phyloP scores from a whole-genome alignment of 2,329 filamentous ascomycete species.

The Diplodia intermedia region DNA sequence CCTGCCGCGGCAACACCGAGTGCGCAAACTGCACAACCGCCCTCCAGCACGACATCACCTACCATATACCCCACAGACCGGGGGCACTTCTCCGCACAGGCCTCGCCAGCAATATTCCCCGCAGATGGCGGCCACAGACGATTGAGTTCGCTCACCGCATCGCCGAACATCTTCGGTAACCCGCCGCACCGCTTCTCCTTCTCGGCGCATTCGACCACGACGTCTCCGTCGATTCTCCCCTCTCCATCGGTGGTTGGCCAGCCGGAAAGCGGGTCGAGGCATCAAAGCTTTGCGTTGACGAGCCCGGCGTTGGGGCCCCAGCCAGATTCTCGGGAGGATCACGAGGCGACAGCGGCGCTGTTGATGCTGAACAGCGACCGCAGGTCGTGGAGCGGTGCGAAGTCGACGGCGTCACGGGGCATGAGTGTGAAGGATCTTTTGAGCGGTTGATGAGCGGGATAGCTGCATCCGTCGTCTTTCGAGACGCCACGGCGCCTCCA shows the following conservation, averaged over 20 bases:
- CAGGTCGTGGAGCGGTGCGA: conserved; percentile 54
- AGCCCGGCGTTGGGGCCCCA: conserved; percentile 48
- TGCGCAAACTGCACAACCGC: conserved; percentile 18
- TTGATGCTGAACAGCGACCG: conserved; percentile 87
- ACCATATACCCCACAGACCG: conserved; percentile 48
- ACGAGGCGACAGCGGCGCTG: conserved; percentile 84
- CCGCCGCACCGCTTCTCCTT: conserved; percentile 39
- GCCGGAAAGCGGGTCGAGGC: conserved; percentile 32
- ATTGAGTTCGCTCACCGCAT: conserved; percentile 12
- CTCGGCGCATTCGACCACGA: conserved; percentile 46
- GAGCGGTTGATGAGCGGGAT: conserved; percentile 42
- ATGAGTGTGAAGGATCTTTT: conserved; percentile 58
- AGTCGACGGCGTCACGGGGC: conserved; percentile 33
- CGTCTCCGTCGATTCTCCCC: conserved; percentile 45
- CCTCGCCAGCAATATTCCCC: conserved; percentile 47
- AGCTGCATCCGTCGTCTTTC: not conserved
- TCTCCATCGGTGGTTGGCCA: conserved; percentile 38
- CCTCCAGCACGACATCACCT: conserved; percentile 44
- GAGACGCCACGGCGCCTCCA: conserved; percentile 15
- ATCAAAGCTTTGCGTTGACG: conserved; percentile 39
- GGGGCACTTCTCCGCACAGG: conserved; percentile 48
- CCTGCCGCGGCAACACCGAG: conserved; percentile 36
- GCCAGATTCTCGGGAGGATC: conserved; percentile 53
- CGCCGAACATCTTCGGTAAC: conserved; percentile 48
- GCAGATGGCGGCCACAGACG: conserved; percentile 51